phyloP scores from a whole-genome alignment of 208 protist genomes.

The Leishmania lainsoni region DNA sequence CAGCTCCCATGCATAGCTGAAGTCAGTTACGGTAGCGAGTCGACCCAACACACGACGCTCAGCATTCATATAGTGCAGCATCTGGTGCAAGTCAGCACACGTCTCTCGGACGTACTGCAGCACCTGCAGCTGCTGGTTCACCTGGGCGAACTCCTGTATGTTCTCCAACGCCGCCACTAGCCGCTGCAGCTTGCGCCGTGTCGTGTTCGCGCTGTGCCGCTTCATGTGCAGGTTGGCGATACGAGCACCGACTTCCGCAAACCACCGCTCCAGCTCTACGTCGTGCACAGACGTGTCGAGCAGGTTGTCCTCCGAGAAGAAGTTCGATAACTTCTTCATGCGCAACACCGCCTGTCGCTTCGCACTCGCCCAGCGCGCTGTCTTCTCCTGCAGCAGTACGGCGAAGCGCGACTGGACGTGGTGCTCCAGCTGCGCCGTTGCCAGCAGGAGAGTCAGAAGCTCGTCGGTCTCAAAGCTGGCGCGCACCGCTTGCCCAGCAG shows the following conservation, averaged over 20 bases:
- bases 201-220: conserved; percentile 66
- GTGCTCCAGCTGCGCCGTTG: conserved; percentile 96
- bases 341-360: conserved; percentile 60
- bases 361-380: conserved; percentile 85
- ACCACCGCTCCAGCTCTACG: conserved; percentile 95
- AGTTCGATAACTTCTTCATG: conserved; percentile 85
- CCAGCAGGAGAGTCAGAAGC: conserved; percentile 92
- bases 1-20: conserved; percentile 97
- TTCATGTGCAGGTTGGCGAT: conserved; percentile 44
- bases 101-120: conserved; percentile 94
- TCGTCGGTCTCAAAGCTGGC: conserved; percentile 48
- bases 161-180: conserved; percentile 96
- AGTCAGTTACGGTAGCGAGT: conserved; percentile 92
- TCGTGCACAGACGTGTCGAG: conserved; percentile 74
- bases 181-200: conserved; percentile 96
- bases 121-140: conserved; percentile 88
- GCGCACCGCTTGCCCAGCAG: conserved; percentile 40
- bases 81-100: conserved; percentile 83
- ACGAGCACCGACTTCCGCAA: conserved; percentile 83
- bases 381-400: conserved; percentile 87
- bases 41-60: conserved; percentile 87
- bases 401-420: conserved; percentile 89
- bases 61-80: conserved; percentile 96
- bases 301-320: conserved; percentile 92
- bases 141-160: conserved; percentile 96